phyloP scores from a whole-genome alignment of 73 alveolate species.

The Uronychia setigera region DNA sequence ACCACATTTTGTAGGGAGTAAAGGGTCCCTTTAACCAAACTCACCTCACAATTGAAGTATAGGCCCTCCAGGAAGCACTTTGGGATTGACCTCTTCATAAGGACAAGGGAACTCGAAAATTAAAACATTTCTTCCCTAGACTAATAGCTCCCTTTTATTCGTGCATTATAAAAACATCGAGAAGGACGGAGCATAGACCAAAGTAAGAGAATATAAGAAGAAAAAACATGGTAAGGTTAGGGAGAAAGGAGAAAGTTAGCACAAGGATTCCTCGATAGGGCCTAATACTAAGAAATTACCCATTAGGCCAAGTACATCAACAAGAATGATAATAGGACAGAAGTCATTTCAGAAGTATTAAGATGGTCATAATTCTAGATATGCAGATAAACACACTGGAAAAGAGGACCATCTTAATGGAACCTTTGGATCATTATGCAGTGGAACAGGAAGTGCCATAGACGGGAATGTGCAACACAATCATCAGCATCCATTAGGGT shows the following conservation, averaged over 20 bases:
- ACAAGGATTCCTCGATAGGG: background rate
- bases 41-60: background rate
- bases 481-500: no score
- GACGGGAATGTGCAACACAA: no score
- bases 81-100: no score
- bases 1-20: background rate
- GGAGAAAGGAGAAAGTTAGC: background rate
- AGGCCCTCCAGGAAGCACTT: no score
- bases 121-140: background rate
- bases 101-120: no score
- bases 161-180: background rate
- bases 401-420: no score
- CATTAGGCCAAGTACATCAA: background rate
- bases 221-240: background rate
- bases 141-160: background rate
- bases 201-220: background rate
- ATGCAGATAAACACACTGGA: no score
- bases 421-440: no score
- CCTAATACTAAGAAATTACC: background rate
- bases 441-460: no score
- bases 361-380: no score
- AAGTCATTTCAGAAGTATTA: background rate
- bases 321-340: background rate
- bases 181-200: background rate
- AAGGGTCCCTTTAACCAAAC: background rate